Percentiles rank a stretch among this genome's conserved stretches.
Evolutionary conservation across 1,284 basidiomycete genomes (phyloP).

Genomic region (Trichosporon sp.): DNA sequence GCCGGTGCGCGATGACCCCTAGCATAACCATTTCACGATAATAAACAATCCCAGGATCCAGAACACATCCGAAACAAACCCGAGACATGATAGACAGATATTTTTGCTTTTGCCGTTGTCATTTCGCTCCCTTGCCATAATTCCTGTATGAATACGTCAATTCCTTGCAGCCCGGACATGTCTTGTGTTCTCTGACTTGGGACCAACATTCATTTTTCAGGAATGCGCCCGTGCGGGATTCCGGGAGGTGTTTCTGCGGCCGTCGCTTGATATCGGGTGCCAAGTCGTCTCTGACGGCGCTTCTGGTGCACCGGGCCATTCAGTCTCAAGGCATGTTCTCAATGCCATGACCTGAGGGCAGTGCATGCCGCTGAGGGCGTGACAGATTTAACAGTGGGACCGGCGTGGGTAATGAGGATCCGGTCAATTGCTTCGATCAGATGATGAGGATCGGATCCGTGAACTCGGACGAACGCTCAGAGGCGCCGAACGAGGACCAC

Average conservation of each 20-base stretch:
- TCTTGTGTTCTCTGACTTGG: not conserved
- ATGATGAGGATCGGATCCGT: not conserved
- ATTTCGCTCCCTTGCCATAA: not conserved
- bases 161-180: not conserved
- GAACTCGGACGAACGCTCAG: not conserved
- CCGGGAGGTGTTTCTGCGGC: not conserved
- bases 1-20: not conserved
- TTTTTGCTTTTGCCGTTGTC: constrained; percentile 7
- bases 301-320: not conserved
- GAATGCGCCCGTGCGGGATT: too few relatives aligned
- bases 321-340: not conserved
- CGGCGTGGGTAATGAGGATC: not conserved
- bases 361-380: not conserved
- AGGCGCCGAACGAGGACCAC: too few relatives aligned
- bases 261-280: not conserved
- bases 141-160: constrained; percentile 2
- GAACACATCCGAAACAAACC: not conserved
- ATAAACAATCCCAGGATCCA: not conserved
- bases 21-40: not conserved
- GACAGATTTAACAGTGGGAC: not conserved
- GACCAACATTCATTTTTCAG: not conserved
- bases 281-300: not conserved
- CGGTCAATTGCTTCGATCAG: not conserved
- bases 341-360: not conserved
- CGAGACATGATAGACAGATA: not conserved